Evolutionary conservation across 2,329 filamentous ascomycete genomes (phyloP).

Genomic region (Dendryphion nanum): DNA sequence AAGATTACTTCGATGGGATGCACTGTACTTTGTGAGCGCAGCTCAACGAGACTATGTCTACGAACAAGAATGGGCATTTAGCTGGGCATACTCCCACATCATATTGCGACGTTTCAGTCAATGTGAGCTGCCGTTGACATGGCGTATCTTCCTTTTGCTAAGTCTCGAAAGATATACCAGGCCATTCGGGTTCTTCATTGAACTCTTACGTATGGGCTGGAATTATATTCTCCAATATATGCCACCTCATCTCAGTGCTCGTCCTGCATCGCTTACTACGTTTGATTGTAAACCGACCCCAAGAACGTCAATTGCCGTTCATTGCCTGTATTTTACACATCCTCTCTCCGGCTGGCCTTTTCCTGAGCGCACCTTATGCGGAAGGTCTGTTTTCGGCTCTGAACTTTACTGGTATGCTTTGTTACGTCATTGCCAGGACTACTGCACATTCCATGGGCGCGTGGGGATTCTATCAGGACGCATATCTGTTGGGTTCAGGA

Average conservation of each 20-base stretch:
- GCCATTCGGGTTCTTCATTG: slow-evolving; percentile 9
- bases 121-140: too few relatives aligned
- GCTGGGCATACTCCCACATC: slow-evolving; percentile 54
- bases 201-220: slow-evolving; percentile 52
- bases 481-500: slow-evolving; percentile 62
- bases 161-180: slow-evolving; percentile 15
- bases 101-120: too few relatives aligned
- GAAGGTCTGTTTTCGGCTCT: slow-evolving; percentile 79
- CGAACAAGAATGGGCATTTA: slow-evolving; percentile 88
- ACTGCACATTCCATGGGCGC: slow-evolving; percentile 18
- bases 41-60: slow-evolving; percentile 65
- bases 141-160: not conserved
- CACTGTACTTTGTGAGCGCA: slow-evolving; percentile 68
- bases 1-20: slow-evolving; percentile 75
- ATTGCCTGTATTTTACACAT: slow-evolving; percentile 73
- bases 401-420: slow-evolving; percentile 69
- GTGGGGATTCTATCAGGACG: slow-evolving; percentile 31
- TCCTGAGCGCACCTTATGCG: slow-evolving; percentile 81
- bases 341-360: slow-evolving; percentile 82
- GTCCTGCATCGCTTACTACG: slow-evolving; percentile 67
- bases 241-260: slow-evolving; percentile 74
- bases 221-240: slow-evolving; percentile 66
- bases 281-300: slow-evolving; percentile 43
- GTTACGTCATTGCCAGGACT: slow-evolving; percentile 57
- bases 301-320: slow-evolving; percentile 56